A percentile compares a stretch with the other conserved stretches of the same genome.
Conservation (phyloP, 352 stramenopile genomes). For the Salisapilia sapeloensis region DNA sequence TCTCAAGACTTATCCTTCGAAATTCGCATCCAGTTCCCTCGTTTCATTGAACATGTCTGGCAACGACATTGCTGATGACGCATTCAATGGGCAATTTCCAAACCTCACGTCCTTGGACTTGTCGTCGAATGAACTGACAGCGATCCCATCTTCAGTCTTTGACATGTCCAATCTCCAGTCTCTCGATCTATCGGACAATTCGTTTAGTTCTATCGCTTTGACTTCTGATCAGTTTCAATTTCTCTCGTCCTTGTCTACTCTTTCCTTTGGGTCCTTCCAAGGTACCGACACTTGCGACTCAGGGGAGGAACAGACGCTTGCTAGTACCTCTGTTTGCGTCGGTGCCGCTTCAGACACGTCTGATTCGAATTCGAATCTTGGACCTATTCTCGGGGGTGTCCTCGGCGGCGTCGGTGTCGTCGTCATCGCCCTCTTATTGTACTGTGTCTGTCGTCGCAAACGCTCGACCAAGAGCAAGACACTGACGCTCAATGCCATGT, state of each 20-base stretch:
- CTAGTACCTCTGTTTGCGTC: slow-evolving; percentile 17
- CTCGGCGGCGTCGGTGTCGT: slow-evolving; percentile 18
- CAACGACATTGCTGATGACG: slow-evolving; percentile 27
- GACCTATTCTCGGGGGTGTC: slow-evolving; percentile 17
- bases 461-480: slow-evolving; percentile 1
- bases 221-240: slow-evolving; percentile 11
- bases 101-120: slow-evolving; percentile 33
- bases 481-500: slow-evolving; percentile 3
- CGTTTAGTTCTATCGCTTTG: slow-evolving; percentile 21
- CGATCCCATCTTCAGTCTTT: slow-evolving; percentile 26
- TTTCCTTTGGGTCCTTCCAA: slow-evolving; percentile 25
- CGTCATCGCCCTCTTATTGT: slow-evolving; percentile 9
- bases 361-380: slow-evolving; percentile 4
- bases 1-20: slow-evolving; percentile 22
- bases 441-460: slow-evolving; percentile 10
- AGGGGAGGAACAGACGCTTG: slow-evolving; percentile 9
- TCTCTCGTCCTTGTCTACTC: slow-evolving; percentile 12
- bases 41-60: slow-evolving; percentile 29
- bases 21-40: slow-evolving; percentile 24
- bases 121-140: slow-evolving; percentile 27
- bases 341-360: slow-evolving; percentile 1
- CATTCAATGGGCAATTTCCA: slow-evolving; percentile 25
- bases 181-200: slow-evolving; percentile 27
- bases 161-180: slow-evolving; percentile 18
- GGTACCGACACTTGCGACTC: slow-evolving; percentile 7